A percentile compares a stretch with the other conserved stretches of the same genome.
phyloP scores from a whole-genome alignment of 768 basidiomycete genomes.

The Pleurotus giganteus region DNA sequence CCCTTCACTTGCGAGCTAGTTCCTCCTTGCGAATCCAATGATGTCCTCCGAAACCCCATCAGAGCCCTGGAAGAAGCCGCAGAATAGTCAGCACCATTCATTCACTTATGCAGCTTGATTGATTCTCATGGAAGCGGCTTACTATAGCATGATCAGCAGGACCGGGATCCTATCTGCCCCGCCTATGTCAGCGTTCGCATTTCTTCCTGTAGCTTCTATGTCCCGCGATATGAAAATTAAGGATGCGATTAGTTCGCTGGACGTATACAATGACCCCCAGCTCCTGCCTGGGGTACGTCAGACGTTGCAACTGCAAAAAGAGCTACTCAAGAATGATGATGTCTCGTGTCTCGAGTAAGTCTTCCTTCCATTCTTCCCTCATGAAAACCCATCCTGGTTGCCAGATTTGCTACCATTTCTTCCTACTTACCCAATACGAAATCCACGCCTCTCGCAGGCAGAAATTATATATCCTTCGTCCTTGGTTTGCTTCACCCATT shows the following conservation, averaged over 20 bases:
- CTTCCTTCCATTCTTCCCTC: not conserved
- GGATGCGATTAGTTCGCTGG: not conserved
- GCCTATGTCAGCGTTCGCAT: slow-evolving; percentile 7
- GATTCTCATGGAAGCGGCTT: too few species aligned
- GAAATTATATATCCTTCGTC: slow-evolving; percentile 19
- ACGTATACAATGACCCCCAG: not conserved
- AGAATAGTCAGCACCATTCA: not conserved
- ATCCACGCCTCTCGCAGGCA: slow-evolving; percentile 16
- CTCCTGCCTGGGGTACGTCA: not conserved
- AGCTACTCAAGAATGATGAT: not conserved
- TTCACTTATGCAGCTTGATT: too few species aligned
- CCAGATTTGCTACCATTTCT: not conserved
- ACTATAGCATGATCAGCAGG: not conserved
- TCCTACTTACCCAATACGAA: not conserved
- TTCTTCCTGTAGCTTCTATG: not conserved
- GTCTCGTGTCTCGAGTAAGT: slow-evolving; percentile 2
- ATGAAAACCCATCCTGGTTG: not conserved
- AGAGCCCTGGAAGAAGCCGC: slow-evolving; percentile 6
- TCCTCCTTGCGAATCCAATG: not conserved
- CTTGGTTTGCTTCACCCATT: slow-evolving; percentile 30
- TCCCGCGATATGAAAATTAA: not conserved
- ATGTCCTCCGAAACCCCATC: slow-evolving; percentile 1
- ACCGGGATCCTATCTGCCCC: not conserved
- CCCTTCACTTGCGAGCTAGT: slow-evolving; percentile 5
- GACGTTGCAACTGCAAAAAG: not conserved